Base-by-base conservation (phyloP, 371 early-diverging fungal species). In the Syncephalastrum contaminatum region DNA sequence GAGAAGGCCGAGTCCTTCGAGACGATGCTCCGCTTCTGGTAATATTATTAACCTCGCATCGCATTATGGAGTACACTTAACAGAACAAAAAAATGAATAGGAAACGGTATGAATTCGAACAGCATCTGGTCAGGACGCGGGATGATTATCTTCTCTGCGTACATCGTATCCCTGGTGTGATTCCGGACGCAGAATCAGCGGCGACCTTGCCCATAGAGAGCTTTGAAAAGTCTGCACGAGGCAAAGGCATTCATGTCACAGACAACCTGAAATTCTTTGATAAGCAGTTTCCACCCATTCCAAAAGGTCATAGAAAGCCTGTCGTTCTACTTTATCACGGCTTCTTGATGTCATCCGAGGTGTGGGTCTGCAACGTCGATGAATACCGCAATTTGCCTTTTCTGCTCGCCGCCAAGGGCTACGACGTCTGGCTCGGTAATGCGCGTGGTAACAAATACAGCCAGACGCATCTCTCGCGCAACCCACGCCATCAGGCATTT, bases 361-460 rank as follows among this genome's bases (percentile, higher is more conserved):
- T 94, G 8, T 97, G 93, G 88, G 86, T 94, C 10, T 91, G 94
- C 57, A 86, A 88, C 56, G 83, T 88, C 4, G 86, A 89, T 58
- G 82, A 80, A 64, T 70, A 72, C 52, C 76, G 81, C 21, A 85
- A 82, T 41, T 66, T 95, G 43, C 90, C 91, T 10, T 86, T 88
- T 49, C 55, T 86, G 14, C 73, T 93, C 30, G 88, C 83, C n/a
- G 82, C 87, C 44, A 81, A 85, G 13, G 95, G 96, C 49, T 97
- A 93, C 67, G 98, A 97, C 68, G 98, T 98, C 0, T 98, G 98
- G 98, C 63, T 98, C 15, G 97, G 95, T 22, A 97, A 98, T 64
- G 87, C 91, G n/a, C 81, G 98, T 12, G 97, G 97, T 22, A 96
- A 96, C 81, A 97, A 97, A 72, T 97, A 97, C 65, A 88, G 89